Base-by-base conservation (phyloP, 75 land plant species). In the Sequoiadendron giganteum region DNA sequence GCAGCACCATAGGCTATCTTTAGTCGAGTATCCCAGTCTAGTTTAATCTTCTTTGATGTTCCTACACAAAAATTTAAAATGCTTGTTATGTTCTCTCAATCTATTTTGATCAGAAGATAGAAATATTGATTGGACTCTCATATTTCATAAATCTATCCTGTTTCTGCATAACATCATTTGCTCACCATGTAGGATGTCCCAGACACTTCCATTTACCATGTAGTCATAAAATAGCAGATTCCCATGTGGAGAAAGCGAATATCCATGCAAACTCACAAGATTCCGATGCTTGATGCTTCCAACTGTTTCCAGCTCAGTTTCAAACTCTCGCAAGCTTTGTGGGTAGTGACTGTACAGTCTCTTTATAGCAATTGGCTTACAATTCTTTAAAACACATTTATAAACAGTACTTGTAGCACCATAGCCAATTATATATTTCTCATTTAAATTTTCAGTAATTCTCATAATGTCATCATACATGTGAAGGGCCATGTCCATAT, bases 391-490 rank as follows among this genome's bases (percentile, higher is more conserved):
- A 45, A 94, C 94, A 89, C 99, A 98, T 80, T 95, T 98, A 90
- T 98, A 98, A 13, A 98, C 99, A 7, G 97, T 98, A 90, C 98
- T 96, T 39, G 99, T 97, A 70, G 97, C 99, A 68, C 99, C 99
- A 89, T 92, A 92, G 13, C 99, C 99, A 86, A 97, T 96, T 79
- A 98, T 93, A 77, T 95, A 94, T 92, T 93, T 93, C 93, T 98
- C 99, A 87, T 90, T 95, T 82, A 98, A 77, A 86, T 97, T 98
- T 68, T 98, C 99, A 14, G 99, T 98, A 89, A 98, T 92, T 81
- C 99, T 87, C 99, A 96, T 94, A 25, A 98, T 95, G 89, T 98
- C 99, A 42, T 98, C 99, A 83, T 95, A 96, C 3, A 96, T 93
- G 80, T 96, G 99, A 68, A 94, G 95, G 15, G 99, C 98, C 99